These are phyloP conservation scores for Cucumis sativus DNA, from an alignment of 306 rosid genomes.

Conservation along the genomic window Cucumber_9930_V3 NC_026658.2:24311501-24312000, in stretches of 20 bases:
- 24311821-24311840: no score
- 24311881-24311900: no score
- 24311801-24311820: no score
- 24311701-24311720: slow-evolving; percentile 5
- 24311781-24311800: neutral
- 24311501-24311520: neutral
- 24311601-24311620: neutral
- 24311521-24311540: neutral
- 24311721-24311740: neutral
- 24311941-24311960: no score
- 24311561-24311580: neutral
- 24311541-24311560: neutral
- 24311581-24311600: neutral
- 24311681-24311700: neutral
- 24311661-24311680: neutral
- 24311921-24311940: no score
- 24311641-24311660: neutral
- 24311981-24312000: no score
- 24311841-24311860: no score
- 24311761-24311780: neutral
- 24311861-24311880: no score
- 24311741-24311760: neutral
- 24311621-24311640: neutral
- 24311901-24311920: no score
- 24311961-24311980: no score